Conservation (phyloP, 495 filamentous ascomycete genomes). For the Aspergillus nidulans region DNA sequence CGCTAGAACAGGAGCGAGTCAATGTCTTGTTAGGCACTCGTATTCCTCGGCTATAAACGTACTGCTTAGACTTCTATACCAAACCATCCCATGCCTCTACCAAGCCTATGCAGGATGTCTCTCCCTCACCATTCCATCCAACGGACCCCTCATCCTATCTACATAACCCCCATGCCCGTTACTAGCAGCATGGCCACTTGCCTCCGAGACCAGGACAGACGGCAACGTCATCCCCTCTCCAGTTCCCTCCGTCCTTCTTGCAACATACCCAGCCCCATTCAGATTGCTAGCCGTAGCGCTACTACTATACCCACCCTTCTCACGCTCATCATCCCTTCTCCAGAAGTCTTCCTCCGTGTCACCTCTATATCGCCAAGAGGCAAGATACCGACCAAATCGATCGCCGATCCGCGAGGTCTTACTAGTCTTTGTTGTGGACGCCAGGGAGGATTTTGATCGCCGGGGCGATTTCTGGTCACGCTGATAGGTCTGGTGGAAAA, state of each 20-base stretch:
- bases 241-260: neutral
- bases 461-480: neutral
- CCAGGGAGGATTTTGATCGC: constrained; percentile 15
- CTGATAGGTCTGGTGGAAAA: neutral
- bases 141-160: neutral
- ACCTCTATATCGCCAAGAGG: constrained; percentile 12
- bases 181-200: neutral
- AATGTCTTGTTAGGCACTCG: no score
- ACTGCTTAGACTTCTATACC: no score
- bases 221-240: constrained; percentile 10
- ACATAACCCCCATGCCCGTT: neutral
- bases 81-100: neutral
- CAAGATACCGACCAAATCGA: constrained; percentile 25
- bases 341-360: constrained; percentile 35
- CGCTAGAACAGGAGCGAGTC: no score
- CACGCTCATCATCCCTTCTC: constrained; percentile 25
- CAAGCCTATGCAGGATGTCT: neutral
- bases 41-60: no score
- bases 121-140: neutral
- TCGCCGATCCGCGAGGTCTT: constrained; percentile 23
- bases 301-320: constrained; percentile 6
- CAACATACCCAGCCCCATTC: neutral
- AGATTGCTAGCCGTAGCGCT: neutral
- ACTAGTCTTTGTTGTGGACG: constrained; percentile 17
- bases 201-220: constrained; percentile 12